Percentiles rank a stretch among this genome's conserved stretches.
Evolutionary conservation across 805 yeast genomes (phyloP).

Genomic region (Yamadazyma kitorensis): DNA sequence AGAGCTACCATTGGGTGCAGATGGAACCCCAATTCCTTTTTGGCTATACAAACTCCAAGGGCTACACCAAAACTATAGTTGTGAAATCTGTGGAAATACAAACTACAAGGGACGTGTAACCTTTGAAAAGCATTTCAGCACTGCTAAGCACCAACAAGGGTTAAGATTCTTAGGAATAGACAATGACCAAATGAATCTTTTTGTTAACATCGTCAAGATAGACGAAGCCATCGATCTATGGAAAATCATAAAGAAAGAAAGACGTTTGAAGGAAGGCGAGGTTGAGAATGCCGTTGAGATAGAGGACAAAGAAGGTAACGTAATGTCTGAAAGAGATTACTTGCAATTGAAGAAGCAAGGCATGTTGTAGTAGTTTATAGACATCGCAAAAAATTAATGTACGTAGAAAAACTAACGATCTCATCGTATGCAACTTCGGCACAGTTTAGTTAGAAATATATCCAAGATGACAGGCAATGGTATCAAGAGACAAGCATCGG

Average conservation of each 20-base stretch:
- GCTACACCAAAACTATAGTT: conserved; percentile 61
- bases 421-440: too few species aligned
- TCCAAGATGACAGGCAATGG: too few species aligned
- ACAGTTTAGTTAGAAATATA: too few species aligned
- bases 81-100: conserved; percentile 85
- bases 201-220: conserved; percentile 63
- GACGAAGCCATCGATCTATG: conserved; percentile 65
- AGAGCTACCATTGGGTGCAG: conserved; percentile 77
- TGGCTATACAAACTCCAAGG: conserved; percentile 95
- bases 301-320: conserved; percentile 92
- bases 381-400: not conserved
- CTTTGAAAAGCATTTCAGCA: conserved; percentile 75
- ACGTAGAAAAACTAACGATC: not conserved
- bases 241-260: conserved; percentile 40
- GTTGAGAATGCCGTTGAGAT: conserved; percentile 67
- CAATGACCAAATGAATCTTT: conserved; percentile 41
- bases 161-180: conserved; percentile 70
- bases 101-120: conserved; percentile 69
- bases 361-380: conserved; percentile 56
- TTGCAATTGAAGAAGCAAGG: conserved; percentile 88
- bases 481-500: conserved; percentile 14
- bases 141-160: conserved; percentile 68
- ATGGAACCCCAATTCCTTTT: conserved; percentile 87
- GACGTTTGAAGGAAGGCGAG: conserved; percentile 35
- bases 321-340: conserved; percentile 80